These are phyloP conservation scores for Aspergillus clavatus DNA, from an alignment of 2,329 filamentous ascomycete species.

Conservation along the genomic window DNA sequence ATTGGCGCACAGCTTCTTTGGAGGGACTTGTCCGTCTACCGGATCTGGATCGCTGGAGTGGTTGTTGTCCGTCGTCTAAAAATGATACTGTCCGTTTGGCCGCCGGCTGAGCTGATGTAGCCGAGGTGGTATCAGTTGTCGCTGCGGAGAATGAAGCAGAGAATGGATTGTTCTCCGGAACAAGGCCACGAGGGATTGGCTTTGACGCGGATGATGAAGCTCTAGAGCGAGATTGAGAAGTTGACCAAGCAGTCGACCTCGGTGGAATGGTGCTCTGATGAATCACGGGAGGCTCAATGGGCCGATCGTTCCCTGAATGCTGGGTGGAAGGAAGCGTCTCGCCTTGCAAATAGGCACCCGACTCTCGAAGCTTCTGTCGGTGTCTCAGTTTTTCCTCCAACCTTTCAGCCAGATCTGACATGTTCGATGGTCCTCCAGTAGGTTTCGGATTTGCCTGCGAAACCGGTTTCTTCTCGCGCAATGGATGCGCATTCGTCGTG, in stretches of 20 bases:
- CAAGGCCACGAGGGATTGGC: background rate
- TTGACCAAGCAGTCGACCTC: background rate
- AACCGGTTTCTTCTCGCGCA: background rate
- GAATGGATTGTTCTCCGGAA: background rate
- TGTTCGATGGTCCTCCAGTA: conserved; percentile 9
- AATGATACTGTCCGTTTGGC: conserved; percentile 19
- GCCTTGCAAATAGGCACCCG: conserved; percentile 9
- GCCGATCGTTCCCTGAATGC: background rate
- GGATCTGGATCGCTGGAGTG: conserved; percentile 2
- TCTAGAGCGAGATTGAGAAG: background rate
- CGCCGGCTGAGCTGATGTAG: conserved; percentile 2
- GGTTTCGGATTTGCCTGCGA: conserved; percentile 4
- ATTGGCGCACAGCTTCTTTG: conserved; percentile 11
- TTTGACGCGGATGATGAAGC: background rate
- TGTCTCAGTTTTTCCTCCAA: conserved; percentile 32
- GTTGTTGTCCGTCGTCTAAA: conserved; percentile 9
- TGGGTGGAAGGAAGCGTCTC: background rate
- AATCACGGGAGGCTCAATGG: background rate
- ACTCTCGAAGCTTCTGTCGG: conserved; percentile 25
- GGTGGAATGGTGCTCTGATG: background rate
- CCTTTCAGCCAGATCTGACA: conserved; percentile 24
- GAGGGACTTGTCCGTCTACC: conserved; percentile 10
- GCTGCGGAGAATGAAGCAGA: conserved; percentile 3
- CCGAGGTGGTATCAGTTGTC: conserved; percentile 7
- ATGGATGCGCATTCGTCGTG: background rate